Evolutionary conservation across 257 asterid genomes (phyloP), one percentile per base, ranked within the genome.

Genomic region (Rauvolfia tetraphylla): DNA sequence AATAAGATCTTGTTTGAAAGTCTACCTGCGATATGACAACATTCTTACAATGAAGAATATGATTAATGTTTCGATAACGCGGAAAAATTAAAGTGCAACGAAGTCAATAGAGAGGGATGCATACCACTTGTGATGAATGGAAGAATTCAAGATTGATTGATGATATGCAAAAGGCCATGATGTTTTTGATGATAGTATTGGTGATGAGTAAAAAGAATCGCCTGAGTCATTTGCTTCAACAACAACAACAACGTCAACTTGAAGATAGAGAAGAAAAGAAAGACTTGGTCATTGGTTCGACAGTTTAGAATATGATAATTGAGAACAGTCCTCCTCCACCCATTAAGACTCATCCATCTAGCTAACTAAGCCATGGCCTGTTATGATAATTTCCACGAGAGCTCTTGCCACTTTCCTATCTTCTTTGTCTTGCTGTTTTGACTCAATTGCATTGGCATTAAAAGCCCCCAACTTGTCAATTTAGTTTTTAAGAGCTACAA

Each of bases 281-380:
- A 36, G 83, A 82, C 79, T 72, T 66, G 58, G 83, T 75, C 85
- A 79, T 36, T 75, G 23, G 46, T 8, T 46, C 11, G 69, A 38
- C 27, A 68, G 33, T 51, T 49, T 31, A 67, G 72, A 71, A 53
- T 72, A 71, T 23, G 39, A 49, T 38, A 53, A 58, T 53, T 58
- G 51, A 65, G 62, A 61, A 80, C 65, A n/a, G 25, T 72, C 10
- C 23, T 4, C 2, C 68, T 15, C 11, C 51, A 57, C n/a, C 4
- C 53, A 78, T 34, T 79, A 61, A 54, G 79, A 79, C 81, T 75
- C 51, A 22, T 71, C 23, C 7, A 51, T 29, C 63, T 25, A 63
- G 79, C 79, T 73, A 80, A 78, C 63, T 27, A 76, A 62, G 34
- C 15, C 46, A 75, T 72, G 74, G 62, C 75, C n/a, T 48, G 3